Base-by-base conservation (phyloP, 2,329 filamentous ascomycete species). In the Phialophora expanda region DNA sequence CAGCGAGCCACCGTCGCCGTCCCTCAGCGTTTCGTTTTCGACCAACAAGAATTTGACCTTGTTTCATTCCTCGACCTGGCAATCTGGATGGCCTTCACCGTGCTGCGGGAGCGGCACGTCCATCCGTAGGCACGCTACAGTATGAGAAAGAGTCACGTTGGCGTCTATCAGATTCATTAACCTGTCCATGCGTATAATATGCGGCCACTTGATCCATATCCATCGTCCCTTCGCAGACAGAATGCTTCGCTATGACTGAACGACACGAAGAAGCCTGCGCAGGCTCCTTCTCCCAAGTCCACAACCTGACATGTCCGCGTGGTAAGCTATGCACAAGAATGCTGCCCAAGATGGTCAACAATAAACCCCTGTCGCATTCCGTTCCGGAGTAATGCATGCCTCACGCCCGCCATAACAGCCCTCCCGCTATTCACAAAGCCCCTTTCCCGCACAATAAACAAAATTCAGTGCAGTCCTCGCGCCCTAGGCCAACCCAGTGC, bases 231-330 rank as follows among this genome's bases (percentile, higher is more conserved):
- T 48, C 41, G 26, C 41, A 32, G 30, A 32, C 41, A 20, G 30
- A 44, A 59, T 50, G 56, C 56, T 46, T 48, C 56, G 56, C 56
- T 32, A 34, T 59, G 44, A 32, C 5, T 34, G 17, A 50, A 30
- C 6, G 34, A 34, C 12, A 30, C n/a, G 24, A 44, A 48, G n/a
- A 59, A 20, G 9, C 56, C 28, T n/a, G 17, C 12, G 22, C 26
- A 30, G 5, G 30, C 22, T 51, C 20, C 48, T 22, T 24, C 20
- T 51, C n/a, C 48, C 24, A 28, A 50, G n/a, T 50, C 46, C 46
- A 50, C 20, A 20, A 14, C 17, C n/a, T 24, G 22, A 24, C 48
- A 26, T 51, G 22, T 22, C 48, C 48, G 20, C 20, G 48, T 22
- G 17, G 24, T 17, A 51, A 24, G 48, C 48, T 51, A 28, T 28